Conservation (phyloP, 352 stramenopile genomes). For the Globisporangium lucens region DNA sequence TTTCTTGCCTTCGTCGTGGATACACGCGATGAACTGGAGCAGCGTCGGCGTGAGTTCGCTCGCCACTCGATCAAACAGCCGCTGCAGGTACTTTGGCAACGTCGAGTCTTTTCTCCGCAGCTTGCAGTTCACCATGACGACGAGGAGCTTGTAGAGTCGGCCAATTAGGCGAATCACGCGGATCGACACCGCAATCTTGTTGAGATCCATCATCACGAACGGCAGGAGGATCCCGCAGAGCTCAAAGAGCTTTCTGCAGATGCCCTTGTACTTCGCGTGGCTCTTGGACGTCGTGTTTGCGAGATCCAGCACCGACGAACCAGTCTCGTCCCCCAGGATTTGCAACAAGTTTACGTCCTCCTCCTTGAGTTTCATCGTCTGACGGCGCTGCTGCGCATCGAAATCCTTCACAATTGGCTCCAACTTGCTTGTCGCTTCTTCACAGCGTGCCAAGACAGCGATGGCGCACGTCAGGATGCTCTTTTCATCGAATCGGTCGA, state of each 20-base stretch:
- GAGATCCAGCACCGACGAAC: slow-evolving; percentile 26
- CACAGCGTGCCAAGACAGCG: slow-evolving; percentile 29
- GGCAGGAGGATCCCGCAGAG: slow-evolving; percentile 34
- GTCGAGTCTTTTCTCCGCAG: slow-evolving; percentile 39
- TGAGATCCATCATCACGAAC: slow-evolving; percentile 50
- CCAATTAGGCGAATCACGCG: slow-evolving; percentile 43
- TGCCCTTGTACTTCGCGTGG: slow-evolving; percentile 26
- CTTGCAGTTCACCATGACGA: slow-evolving; percentile 35
- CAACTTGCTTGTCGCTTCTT: slow-evolving; percentile 28
- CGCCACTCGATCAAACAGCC: slow-evolving; percentile 47
- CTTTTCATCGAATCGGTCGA: slow-evolving; percentile 30
- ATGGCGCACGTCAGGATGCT: slow-evolving; percentile 30
- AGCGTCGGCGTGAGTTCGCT: slow-evolving; percentile 36
- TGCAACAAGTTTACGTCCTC: slow-evolving; percentile 35
- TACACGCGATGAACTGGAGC: slow-evolving; percentile 49
- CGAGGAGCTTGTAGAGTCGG: slow-evolving; percentile 53
- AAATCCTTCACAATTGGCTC: slow-evolving; percentile 34
- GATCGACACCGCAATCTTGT: slow-evolving; percentile 27
- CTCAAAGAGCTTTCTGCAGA: slow-evolving; percentile 35
- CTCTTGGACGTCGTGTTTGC: slow-evolving; percentile 14
- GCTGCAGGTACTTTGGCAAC: slow-evolving; percentile 38
- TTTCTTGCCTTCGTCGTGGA: slow-evolving; percentile 42
- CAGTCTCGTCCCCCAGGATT: slow-evolving; percentile 36
- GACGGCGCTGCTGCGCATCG: slow-evolving; percentile 32
- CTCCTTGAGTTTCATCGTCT: slow-evolving; percentile 37